These are phyloP conservation scores for Sclerotinia glacialis DNA, from an alignment of 2,329 filamentous ascomycete species.

Conservation along the genomic window DNA sequence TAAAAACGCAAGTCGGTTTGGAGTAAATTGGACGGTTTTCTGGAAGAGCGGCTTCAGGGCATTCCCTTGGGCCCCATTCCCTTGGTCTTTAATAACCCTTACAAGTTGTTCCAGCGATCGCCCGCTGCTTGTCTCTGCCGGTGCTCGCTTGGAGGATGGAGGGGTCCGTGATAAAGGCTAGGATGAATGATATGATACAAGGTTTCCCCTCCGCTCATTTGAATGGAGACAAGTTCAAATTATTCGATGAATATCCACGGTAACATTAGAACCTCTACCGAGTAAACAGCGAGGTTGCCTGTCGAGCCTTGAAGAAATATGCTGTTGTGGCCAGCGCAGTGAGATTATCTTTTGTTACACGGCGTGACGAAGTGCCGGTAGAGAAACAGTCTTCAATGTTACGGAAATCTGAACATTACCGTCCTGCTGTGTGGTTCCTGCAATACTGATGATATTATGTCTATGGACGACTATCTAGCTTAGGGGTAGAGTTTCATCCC, in stretches of 20 bases:
- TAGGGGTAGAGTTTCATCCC: constrained; percentile 21
- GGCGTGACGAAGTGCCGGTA: constrained; percentile 17
- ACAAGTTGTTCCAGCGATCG: constrained; percentile 32
- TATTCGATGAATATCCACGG: constrained; percentile 7
- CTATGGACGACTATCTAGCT: constrained; percentile 1
- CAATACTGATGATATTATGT: constrained; percentile 14
- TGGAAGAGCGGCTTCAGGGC: constrained; percentile 31
- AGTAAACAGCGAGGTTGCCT: constrained; percentile 21
- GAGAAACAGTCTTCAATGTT: constrained; percentile 11
- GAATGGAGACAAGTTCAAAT: constrained; percentile 18
- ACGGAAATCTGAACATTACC: constrained; percentile 19
- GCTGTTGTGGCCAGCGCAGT: constrained; percentile 21
- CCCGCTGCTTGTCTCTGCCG: constrained; percentile 33
- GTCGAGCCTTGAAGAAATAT: constrained; percentile 15
- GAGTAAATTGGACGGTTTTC: constrained; percentile 33
- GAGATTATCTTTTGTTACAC: constrained; percentile 21
- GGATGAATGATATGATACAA: constrained; percentile 36
- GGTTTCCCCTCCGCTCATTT: constrained; percentile 27
- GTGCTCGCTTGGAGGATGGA: constrained; percentile 35
- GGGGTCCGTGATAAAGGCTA: constrained; percentile 36
- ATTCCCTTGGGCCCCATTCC: constrained; percentile 22
- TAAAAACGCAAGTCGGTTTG: constrained; percentile 25
- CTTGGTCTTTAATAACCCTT: constrained; percentile 25
- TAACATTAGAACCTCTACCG: constrained; percentile 8
- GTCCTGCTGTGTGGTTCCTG: constrained; percentile 19